Conservation (phyloP, 768 basidiomycete genomes). For the Leccinum truebloodii region DNA sequence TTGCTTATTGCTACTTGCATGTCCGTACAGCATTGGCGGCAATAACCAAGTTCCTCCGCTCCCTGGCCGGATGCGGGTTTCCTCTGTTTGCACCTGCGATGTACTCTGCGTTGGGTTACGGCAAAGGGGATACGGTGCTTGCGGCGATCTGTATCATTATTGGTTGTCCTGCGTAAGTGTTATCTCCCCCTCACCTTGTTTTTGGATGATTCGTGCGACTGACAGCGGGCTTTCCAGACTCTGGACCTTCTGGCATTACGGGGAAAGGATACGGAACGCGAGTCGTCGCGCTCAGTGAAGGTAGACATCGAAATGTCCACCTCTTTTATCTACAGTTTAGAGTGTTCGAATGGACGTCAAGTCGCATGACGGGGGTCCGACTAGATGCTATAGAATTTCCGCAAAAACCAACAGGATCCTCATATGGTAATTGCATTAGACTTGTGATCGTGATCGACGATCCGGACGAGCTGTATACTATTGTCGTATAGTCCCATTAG, state of each 20-base stretch:
- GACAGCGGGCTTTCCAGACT: slow-evolving; percentile 30
- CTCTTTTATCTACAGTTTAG: no score
- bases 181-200: slow-evolving; percentile 27
- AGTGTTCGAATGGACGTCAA: no score
- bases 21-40: slow-evolving; percentile 59
- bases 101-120: slow-evolving; percentile 65
- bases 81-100: slow-evolving; percentile 74
- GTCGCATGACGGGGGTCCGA: no score
- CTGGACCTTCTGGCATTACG: slow-evolving; percentile 46
- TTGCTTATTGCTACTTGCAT: neutral
- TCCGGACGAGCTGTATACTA: no score
- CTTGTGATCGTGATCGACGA: no score
- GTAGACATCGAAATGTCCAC: no score
- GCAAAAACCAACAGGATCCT: no score
- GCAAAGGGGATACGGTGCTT: slow-evolving; percentile 67
- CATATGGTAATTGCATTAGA: no score
- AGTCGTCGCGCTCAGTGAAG: slow-evolving; percentile 41
- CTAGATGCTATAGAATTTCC: no score
- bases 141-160: slow-evolving; percentile 57
- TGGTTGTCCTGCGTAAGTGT: slow-evolving; percentile 52
- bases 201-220: slow-evolving; percentile 17
- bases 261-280: slow-evolving; percentile 48
- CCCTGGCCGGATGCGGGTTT: slow-evolving; percentile 70
- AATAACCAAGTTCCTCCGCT: slow-evolving; percentile 59
- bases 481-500: no score